Evolutionary conservation across 108 stramenopile genomes (phyloP), one percentile per base, ranked within the genome.

Genomic region (Pseudonitzschia pungens): DNA sequence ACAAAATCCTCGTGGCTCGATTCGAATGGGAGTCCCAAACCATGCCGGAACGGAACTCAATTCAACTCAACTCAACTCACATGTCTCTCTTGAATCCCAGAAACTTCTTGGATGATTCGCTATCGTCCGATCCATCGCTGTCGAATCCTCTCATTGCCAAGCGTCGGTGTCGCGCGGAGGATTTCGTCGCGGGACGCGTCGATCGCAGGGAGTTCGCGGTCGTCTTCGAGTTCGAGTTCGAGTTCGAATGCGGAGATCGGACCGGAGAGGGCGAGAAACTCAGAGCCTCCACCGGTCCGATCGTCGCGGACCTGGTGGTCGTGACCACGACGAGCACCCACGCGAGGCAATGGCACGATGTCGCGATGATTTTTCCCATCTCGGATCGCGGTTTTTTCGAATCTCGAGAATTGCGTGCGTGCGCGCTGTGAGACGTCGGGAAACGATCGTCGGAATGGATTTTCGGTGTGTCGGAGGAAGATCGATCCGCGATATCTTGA

Each of bases 61-160:
- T n/a, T n/a, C n/a, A n/a, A n/a, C n/a, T n/a, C n/a, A n/a, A n/a
- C n/a, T n/a, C n/a, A 33, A 62, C 60, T 62, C 36, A 62, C 60
- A 62, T 0, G 20, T 62, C 60, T 40, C 60, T 62, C 29, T 33
- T 32, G 29, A 62, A 62, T 12, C 60, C 60, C 12, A 62, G 36
- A 2, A 36, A 5, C 9, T 40, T 33, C 18, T 8, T 62, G n/a
- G 60, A 31, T 36, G 60, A 31, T 36, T 62, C 60, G 14, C 9
- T 33, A 40, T 62, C 20, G 27, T 20, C n/a, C 2, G 57, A 48
- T 48, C 14, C 57, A 14, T 58, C 29, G 29, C 27, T 58, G 15
- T 22, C 24, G 5, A 58, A 58, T 22, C 24, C 12, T 58, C 15
- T 27, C 57, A 58, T 58, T 15, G 4, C 29, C 5, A 58, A 26